Evolutionary conservation across 345 rosid species (phyloP).

Genomic region (Murraya koenigii): DNA sequence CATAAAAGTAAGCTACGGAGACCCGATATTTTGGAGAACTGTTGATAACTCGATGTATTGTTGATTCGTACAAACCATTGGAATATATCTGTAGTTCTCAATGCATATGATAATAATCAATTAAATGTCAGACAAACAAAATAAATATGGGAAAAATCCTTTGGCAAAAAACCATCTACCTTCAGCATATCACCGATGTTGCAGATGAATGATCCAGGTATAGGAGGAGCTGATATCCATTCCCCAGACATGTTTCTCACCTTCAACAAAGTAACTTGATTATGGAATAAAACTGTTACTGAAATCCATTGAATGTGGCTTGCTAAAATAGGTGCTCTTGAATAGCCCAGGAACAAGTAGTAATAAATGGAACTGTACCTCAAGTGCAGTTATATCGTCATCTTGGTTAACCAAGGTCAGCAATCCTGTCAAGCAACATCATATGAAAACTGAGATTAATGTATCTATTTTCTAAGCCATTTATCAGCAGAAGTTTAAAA

Average conservation of each 20-base stretch:
- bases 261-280: conserved; percentile 32
- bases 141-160: neutral
- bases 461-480: neutral
- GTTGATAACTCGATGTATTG: conserved; percentile 72
- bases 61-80: conserved; percentile 81
- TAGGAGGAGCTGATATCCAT: conserved; percentile 86
- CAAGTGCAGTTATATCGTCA: conserved; percentile 75
- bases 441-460: neutral
- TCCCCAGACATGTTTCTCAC: conserved; percentile 74
- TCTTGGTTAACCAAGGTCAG: conserved; percentile 86
- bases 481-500: neutral
- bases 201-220: conserved; percentile 83
- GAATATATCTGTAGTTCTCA: conserved; percentile 58
- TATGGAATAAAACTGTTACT: too few species aligned
- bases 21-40: conserved; percentile 54
- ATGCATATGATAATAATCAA: neutral
- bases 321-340: neutral
- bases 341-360: neutral
- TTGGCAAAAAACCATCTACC: conserved; percentile 33
- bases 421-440: conserved; percentile 40
- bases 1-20: conserved; percentile 69
- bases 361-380: conserved; percentile 32
- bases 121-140: neutral
- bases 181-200: conserved; percentile 95
- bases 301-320: neutral